These are phyloP conservation scores for Phytopythium oedochilum DNA, from an alignment of 352 stramenopile species.

Conservation along the genomic window DNA sequence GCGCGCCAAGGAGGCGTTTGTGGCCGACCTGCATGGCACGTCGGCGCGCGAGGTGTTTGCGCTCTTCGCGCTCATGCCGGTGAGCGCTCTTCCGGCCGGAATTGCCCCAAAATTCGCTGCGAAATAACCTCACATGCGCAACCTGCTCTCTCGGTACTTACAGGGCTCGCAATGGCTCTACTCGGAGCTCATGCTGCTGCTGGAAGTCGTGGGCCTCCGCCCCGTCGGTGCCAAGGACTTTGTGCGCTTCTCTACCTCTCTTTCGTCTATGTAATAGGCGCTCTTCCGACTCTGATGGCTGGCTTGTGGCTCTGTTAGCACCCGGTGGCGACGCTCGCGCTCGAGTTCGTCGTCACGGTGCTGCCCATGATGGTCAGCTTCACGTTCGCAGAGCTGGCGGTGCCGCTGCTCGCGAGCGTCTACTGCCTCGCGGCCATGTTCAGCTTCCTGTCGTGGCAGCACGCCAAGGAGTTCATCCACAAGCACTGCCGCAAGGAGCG, in stretches of 20 bases:
- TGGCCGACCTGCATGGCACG: slow-evolving; percentile 62
- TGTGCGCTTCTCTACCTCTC: slow-evolving; percentile 20
- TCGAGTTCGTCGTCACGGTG: slow-evolving; percentile 69
- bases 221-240: slow-evolving; percentile 43
- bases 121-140: neutral
- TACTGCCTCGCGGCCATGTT: slow-evolving; percentile 50
- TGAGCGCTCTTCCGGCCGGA: slow-evolving; percentile 14
- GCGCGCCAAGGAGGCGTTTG: slow-evolving; percentile 79
- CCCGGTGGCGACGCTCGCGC: slow-evolving; percentile 41
- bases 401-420: slow-evolving; percentile 50
- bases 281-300: too few species aligned
- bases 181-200: slow-evolving; percentile 69
- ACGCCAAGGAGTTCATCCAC: slow-evolving; percentile 65
- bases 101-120: neutral
- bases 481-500: slow-evolving; percentile 83
- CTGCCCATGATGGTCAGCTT: slow-evolving; percentile 74
- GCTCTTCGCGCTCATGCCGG: slow-evolving; percentile 70
- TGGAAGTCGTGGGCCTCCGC: slow-evolving; percentile 63
- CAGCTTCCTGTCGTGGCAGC: slow-evolving; percentile 58
- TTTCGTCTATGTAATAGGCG: neutral
- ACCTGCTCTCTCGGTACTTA: neutral
- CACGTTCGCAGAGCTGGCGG: slow-evolving; percentile 50
- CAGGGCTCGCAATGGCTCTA: slow-evolving; percentile 80
- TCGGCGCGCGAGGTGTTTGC: slow-evolving; percentile 68
- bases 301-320: slow-evolving; percentile 20